Percentiles rank a stretch among this genome's conserved stretches.
phyloP scores from a whole-genome alignment of 495 filamentous ascomycete genomes.

The Daldinia concentrica region DNA sequence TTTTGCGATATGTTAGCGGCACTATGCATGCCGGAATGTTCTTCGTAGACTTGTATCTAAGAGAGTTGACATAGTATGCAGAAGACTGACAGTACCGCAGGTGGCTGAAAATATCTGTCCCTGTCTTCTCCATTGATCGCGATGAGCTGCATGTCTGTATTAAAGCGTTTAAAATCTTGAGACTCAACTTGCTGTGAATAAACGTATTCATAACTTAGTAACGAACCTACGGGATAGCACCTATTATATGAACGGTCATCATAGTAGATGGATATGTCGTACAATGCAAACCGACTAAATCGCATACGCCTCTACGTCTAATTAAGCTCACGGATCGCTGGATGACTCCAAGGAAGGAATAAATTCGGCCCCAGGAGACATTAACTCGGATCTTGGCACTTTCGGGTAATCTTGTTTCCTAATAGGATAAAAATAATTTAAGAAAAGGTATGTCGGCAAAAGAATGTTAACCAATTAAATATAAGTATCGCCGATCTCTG shows the following conservation, averaged over 20 bases:
- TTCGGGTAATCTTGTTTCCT: not conserved
- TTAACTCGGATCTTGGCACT: conserved; percentile 17
- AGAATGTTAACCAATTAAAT: not conserved
- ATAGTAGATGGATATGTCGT: not conserved
- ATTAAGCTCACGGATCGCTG: conserved; percentile 30
- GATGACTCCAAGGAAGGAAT: conserved; percentile 4
- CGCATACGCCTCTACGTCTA: conserved; percentile 18
- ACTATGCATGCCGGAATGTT: not conserved
- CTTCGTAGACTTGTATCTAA: not conserved
- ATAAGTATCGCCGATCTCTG: not conserved
- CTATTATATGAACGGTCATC: not conserved
- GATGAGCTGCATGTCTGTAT: not conserved
- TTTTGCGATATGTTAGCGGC: not conserved
- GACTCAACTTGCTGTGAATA: not conserved
- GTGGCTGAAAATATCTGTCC: not conserved
- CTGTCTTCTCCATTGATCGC: not conserved
- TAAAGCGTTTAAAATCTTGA: not conserved
- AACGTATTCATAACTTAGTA: not conserved
- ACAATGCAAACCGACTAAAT: not conserved
- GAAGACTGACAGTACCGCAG: not conserved
- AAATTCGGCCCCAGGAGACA: conserved; percentile 12
- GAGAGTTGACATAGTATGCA: not conserved
- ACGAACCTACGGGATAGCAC: not conserved
- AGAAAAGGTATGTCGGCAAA: not conserved
- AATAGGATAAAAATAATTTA: not conserved